Evolutionary conservation across 2,329 filamentous ascomycete species (phyloP), one percentile per base, ranked within the genome.

Genomic region (Pseudogymnoascus sp.): DNA sequence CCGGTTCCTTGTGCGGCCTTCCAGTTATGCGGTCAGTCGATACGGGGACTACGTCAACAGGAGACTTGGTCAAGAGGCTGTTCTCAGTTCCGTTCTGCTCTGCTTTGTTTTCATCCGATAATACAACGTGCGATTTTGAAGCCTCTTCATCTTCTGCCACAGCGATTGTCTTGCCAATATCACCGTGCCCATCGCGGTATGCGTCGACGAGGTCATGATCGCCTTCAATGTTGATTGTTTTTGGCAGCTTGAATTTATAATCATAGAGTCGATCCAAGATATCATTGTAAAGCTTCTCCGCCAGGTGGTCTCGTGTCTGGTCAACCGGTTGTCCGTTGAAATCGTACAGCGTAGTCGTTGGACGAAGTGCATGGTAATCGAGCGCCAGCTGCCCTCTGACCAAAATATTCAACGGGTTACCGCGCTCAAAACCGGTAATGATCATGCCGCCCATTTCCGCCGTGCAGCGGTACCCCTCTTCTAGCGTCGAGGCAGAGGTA

Each of bases 381-480:
- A 99, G 81, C 25, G 88, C 89, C 57, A 99, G 81, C 74, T 99
- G 95, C 14, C 90, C 92, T 66, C 94, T 87, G 61, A 99, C 86
- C 63, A 99, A 85, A 57, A 92, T 84, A 71, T 97, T 95, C 67
- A 99, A 77, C 4, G 94, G 94, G 68, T 99, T 99, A 16, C 95
- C 95, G 66, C 90, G 85, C 66, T 97, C 91, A 71, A 97, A 99
- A 0, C 94, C 94, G 34, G 95, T 97, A 64, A 99, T 91, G 63
- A 99, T 97, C 80, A 99, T 96, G 61, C 93, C 94, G 28, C 94
- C 94, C 86, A 97, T 95, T 73, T 99, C 94, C 32, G 91, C 94
- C 18, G 92, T 97, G 70, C 88, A 88, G 58, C 84, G 78, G 64
- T 79, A 81, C 7, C 78, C 80, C 75, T 82, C 72, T 80, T 83